phyloP scores from a whole-genome alignment of 768 basidiomycete species.

The Crassisporium funariophilum region DNA sequence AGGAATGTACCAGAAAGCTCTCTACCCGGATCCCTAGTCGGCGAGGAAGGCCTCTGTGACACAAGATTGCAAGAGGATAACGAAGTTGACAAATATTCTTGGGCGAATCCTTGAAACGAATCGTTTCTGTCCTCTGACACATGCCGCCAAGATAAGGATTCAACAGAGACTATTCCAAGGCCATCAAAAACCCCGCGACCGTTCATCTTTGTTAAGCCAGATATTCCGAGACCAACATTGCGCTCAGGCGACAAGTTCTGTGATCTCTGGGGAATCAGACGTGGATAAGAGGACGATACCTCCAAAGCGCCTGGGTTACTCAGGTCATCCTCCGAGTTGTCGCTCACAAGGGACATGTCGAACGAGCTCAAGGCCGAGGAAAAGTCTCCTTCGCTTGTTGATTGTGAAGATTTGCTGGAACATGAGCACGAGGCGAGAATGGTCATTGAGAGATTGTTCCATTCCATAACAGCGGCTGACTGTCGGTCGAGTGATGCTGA shows the following conservation, averaged over 20 bases:
- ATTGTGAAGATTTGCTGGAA: too few relatives aligned
- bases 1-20: slow-evolving; percentile 21
- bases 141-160: slow-evolving; percentile 2
- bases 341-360: slow-evolving; percentile 20
- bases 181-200: slow-evolving; percentile 14
- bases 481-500: too few relatives aligned
- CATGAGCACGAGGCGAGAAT: too few relatives aligned
- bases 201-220: slow-evolving; percentile 17
- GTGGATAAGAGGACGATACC: neutral
- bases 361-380: slow-evolving; percentile 4
- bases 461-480: too few relatives aligned
- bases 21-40: too few relatives aligned
- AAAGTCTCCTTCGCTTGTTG: too few relatives aligned
- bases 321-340: slow-evolving; percentile 13
- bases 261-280: neutral
- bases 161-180: slow-evolving; percentile 12
- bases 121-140: neutral
- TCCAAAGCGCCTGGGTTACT: slow-evolving; percentile 7
- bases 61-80: too few relatives aligned
- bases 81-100: too few relatives aligned
- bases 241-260: neutral
- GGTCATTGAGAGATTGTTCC: too few relatives aligned
- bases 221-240: slow-evolving; percentile 14
- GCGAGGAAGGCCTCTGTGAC: too few relatives aligned
- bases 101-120: neutral